Conservation (phyloP, 441 rosid species). For the Hura crepitans region DNA sequence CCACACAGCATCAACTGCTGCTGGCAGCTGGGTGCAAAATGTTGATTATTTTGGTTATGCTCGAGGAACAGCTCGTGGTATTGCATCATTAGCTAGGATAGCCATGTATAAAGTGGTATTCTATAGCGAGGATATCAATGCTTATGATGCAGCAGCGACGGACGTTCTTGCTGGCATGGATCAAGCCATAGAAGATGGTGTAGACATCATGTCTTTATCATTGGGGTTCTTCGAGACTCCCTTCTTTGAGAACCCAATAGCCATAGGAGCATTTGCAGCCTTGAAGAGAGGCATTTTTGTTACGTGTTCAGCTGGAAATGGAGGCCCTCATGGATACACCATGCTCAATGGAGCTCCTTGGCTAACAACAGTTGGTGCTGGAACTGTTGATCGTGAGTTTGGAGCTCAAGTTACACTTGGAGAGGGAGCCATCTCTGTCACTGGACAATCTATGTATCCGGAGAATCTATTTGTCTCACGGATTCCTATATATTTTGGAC, state of each 20-base stretch:
- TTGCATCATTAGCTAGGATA: slow-evolving; percentile 61
- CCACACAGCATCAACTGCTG: slow-evolving; percentile 76
- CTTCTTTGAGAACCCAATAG: slow-evolving; percentile 62
- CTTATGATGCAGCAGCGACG: slow-evolving; percentile 41
- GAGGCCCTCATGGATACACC: slow-evolving; percentile 64
- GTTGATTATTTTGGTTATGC: slow-evolving; percentile 72
- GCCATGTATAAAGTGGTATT: slow-evolving; percentile 68
- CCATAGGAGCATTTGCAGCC: slow-evolving; percentile 64
- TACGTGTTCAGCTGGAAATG: slow-evolving; percentile 59
- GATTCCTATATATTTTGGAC: slow-evolving; percentile 41
- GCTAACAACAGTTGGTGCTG: slow-evolving; percentile 61
- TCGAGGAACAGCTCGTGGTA: slow-evolving; percentile 57
- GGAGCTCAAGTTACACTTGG: slow-evolving; percentile 55
- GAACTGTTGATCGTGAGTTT: slow-evolving; percentile 53
- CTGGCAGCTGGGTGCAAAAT: slow-evolving; percentile 46
- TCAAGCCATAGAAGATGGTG: slow-evolving; percentile 59
- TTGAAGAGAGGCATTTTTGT: slow-evolving; percentile 52
- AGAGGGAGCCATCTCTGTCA: slow-evolving; percentile 34
- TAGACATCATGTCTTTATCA: slow-evolving; percentile 55
- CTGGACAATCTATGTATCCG: slow-evolving; percentile 39
- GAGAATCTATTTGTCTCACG: slow-evolving; percentile 32
- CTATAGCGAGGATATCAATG: slow-evolving; percentile 44
- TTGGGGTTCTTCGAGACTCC: slow-evolving; percentile 59
- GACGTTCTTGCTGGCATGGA: slow-evolving; percentile 72
- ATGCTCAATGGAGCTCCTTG: slow-evolving; percentile 68